Conservation (phyloP, 1,139 yeast genomes). For the Hyphopichia buzzinii region DNA sequence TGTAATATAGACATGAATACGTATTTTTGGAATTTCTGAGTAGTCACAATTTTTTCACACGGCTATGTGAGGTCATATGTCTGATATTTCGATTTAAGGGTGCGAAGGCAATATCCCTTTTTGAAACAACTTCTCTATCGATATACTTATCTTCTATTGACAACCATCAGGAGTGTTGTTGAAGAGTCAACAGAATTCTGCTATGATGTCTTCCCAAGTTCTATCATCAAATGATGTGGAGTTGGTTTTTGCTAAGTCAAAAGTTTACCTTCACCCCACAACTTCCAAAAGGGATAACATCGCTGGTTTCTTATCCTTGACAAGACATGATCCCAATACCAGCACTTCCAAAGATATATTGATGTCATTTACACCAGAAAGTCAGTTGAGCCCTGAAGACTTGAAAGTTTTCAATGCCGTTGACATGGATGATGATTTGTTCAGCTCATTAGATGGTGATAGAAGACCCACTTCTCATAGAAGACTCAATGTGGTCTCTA, state of each 20-base stretch:
- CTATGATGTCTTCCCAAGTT: neutral
- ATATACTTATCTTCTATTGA: no score
- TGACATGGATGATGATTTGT: constrained; percentile 43
- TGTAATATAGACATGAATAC: neutral
- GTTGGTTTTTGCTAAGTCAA: constrained; percentile 57
- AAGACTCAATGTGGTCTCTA: constrained; percentile 30
- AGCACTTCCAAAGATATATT: constrained; percentile 55
- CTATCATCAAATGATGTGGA: constrained; percentile 29
- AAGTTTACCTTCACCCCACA: constrained; percentile 82
- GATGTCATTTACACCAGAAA: constrained; percentile 78
- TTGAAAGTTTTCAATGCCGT: constrained; percentile 47
- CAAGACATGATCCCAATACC: constrained; percentile 46
- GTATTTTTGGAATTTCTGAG: no score
- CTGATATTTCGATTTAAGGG: no score
- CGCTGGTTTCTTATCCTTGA: constrained; percentile 69
- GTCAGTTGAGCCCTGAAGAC: constrained; percentile 48
- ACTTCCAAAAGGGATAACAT: constrained; percentile 71
- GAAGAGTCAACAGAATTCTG: no score
- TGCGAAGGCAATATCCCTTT: no score
- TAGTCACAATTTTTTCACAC: no score
- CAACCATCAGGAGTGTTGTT: no score
- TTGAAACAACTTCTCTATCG: no score
- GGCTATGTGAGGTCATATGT: no score
- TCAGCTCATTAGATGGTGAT: constrained; percentile 19
- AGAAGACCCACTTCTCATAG: constrained; percentile 9